phyloP scores from a whole-genome alignment of 176 grass and related monocot genomes.

The Zoysia pacifica region DNA sequence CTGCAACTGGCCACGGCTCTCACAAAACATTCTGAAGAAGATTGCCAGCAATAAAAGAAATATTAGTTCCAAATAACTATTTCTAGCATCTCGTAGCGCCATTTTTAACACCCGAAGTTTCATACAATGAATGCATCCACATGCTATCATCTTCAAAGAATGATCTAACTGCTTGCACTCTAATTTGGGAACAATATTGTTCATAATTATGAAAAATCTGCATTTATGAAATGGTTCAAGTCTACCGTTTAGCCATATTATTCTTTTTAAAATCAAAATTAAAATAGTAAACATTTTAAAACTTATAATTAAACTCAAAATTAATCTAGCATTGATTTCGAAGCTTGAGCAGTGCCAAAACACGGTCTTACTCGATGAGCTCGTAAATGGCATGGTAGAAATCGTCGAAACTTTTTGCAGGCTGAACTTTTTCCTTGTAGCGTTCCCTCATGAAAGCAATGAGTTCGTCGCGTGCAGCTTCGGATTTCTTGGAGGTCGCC shows the following conservation, averaged over 20 bases:
- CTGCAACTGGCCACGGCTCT: slow-evolving; percentile 48
- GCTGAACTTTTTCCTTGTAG: neutral
- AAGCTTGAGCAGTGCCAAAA: neutral
- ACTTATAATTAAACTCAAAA: neutral
- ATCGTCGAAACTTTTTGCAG: neutral
- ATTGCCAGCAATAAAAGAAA: slow-evolving; percentile 10
- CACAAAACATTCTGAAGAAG: slow-evolving; percentile 45
- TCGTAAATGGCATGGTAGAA: slow-evolving; percentile 69
- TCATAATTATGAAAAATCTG: neutral
- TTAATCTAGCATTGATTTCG: neutral
- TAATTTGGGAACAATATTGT: neutral
- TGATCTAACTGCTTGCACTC: neutral
- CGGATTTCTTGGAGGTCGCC: slow-evolving; percentile 7
- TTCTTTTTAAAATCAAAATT: neutral
- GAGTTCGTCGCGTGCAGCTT: neutral
- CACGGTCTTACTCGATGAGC: slow-evolving; percentile 51
- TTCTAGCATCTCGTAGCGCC: neutral
- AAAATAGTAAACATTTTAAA: too few species aligned
- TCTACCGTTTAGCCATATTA: neutral
- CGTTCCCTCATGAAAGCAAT: neutral
- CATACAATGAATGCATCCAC: neutral
- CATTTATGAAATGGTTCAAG: neutral
- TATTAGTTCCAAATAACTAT: neutral
- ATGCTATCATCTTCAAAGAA: neutral
- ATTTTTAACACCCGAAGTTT: neutral